Conservation (phyloP, 176 grass and related monocot species). For the Saccharum spontaneum region DNA sequence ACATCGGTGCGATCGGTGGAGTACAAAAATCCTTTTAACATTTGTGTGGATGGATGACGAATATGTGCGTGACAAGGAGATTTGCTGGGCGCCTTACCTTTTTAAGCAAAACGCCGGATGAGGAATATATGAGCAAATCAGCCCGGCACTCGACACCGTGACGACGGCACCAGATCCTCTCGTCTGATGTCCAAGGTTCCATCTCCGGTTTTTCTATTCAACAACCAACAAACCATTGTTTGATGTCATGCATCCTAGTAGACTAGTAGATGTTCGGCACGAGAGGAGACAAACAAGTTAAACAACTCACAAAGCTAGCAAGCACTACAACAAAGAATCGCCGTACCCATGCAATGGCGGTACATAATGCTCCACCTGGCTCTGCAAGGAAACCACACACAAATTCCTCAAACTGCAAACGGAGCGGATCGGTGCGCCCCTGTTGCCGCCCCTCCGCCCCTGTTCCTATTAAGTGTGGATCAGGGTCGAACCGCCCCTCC, state of each 20-base stretch:
- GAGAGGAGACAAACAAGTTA: no score
- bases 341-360: not conserved
- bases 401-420: not conserved
- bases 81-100: not conserved
- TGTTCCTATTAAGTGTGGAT: no score
- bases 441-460: no score
- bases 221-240: not conserved
- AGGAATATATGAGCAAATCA: conserved; percentile 1
- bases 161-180: conserved; percentile 9
- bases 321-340: not conserved
- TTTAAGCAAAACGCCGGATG: not conserved
- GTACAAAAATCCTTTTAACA: not conserved
- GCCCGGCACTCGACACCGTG: conserved; percentile 13
- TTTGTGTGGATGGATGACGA: conserved; percentile 17
- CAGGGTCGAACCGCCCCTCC: no score
- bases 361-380: not conserved
- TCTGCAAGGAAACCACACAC: not conserved
- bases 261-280: not conserved
- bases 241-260: conserved; percentile 3
- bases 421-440: no score
- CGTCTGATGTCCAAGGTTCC: conserved; percentile 12
- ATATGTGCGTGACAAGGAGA: conserved; percentile 22
- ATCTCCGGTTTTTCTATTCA: not conserved
- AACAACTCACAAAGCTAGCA: not conserved
- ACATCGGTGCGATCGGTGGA: not conserved